Evolutionary conservation across 768 basidiomycete species (phyloP).

Genomic region (Lactarius quietus): DNA sequence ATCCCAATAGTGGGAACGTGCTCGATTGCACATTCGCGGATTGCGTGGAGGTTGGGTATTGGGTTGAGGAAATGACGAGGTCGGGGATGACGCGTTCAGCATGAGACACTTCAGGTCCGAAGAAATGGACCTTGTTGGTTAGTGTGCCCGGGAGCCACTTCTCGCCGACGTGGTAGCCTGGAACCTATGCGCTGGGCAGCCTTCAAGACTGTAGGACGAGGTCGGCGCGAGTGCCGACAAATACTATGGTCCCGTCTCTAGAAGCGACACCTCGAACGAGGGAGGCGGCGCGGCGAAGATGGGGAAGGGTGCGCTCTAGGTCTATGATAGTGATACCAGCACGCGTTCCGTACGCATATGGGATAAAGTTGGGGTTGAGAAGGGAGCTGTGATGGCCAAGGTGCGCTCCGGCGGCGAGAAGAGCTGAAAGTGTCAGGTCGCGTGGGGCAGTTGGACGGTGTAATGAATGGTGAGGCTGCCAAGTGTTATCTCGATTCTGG

Average conservation of each 20-base stretch:
- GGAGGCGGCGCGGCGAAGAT: conserved; percentile 85
- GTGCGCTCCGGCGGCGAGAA: conserved; percentile 91
- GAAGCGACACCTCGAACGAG: conserved; percentile 80
- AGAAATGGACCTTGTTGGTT: conserved; percentile 79
- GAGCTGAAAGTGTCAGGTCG: conserved; percentile 78
- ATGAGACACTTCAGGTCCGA: conserved; percentile 53
- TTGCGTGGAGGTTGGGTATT: conserved; percentile 74
- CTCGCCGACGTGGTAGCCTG: conserved; percentile 82
- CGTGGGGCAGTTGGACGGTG: conserved; percentile 56
- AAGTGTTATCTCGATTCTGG: conserved; percentile 61
- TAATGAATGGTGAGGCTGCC: conserved; percentile 67
- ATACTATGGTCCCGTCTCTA: conserved; percentile 79
- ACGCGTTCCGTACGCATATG: conserved; percentile 90
- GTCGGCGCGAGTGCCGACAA: conserved; percentile 86
- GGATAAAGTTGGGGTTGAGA: conserved; percentile 86
- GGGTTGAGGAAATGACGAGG: conserved; percentile 91
- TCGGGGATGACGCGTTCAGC: conserved; percentile 69
- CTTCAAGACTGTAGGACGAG: conserved; percentile 64
- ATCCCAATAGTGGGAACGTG: conserved; percentile 94
- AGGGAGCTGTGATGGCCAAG: conserved; percentile 83
- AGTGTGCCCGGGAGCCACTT: conserved; percentile 95
- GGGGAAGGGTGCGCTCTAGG: conserved; percentile 88
- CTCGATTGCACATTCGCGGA: conserved; percentile 85
- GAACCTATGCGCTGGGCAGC: conserved; percentile 78
- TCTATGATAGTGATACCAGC: conserved; percentile 91